Conservation (phyloP, 176 grass and related monocot genomes). For the Poa annua region DNA sequence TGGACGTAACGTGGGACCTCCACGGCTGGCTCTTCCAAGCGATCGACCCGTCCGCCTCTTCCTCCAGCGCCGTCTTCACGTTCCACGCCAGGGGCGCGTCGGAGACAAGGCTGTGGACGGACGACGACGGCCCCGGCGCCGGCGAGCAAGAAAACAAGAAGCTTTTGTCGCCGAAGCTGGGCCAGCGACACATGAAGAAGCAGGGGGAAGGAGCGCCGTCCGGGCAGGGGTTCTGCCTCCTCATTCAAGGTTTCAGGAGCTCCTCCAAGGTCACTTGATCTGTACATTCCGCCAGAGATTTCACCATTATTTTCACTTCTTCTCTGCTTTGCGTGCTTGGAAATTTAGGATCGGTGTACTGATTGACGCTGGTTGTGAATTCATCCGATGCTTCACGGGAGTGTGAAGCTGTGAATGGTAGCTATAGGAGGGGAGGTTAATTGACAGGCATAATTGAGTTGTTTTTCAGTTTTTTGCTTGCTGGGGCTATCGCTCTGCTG, state of each 20-base stretch:
- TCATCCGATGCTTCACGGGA: slow-evolving; percentile 21
- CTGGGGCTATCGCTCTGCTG: slow-evolving; percentile 11
- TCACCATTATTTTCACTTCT: slow-evolving; percentile 6
- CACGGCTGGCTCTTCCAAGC: slow-evolving; percentile 67
- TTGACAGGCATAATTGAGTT: slow-evolving; percentile 31
- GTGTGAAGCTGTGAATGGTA: slow-evolving; percentile 49
- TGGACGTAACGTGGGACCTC: slow-evolving; percentile 76
- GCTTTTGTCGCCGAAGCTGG: background rate
- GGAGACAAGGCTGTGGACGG: slow-evolving; percentile 51
- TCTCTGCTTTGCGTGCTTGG: slow-evolving; percentile 34
- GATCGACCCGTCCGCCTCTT: background rate
- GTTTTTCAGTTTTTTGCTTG: slow-evolving; percentile 38
- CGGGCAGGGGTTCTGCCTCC: slow-evolving; percentile 59
- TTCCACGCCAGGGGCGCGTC: slow-evolving; percentile 57
- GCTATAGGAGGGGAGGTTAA: slow-evolving; percentile 7
- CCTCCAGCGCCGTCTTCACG: slow-evolving; percentile 62
- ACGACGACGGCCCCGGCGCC: slow-evolving; percentile 37
- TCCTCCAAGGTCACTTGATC: slow-evolving; percentile 55
- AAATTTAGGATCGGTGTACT: slow-evolving; percentile 32
- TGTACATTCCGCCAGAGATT: slow-evolving; percentile 46
- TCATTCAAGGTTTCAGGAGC: slow-evolving; percentile 63
- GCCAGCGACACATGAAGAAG: slow-evolving; percentile 48
- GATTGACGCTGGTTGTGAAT: slow-evolving; percentile 35
- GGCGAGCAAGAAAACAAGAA: slow-evolving; percentile 32
- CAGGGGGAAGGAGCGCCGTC: slow-evolving; percentile 5